Evolutionary conservation across 495 filamentous ascomycete species (phyloP).

Genomic region (Daldinia loculata): DNA sequence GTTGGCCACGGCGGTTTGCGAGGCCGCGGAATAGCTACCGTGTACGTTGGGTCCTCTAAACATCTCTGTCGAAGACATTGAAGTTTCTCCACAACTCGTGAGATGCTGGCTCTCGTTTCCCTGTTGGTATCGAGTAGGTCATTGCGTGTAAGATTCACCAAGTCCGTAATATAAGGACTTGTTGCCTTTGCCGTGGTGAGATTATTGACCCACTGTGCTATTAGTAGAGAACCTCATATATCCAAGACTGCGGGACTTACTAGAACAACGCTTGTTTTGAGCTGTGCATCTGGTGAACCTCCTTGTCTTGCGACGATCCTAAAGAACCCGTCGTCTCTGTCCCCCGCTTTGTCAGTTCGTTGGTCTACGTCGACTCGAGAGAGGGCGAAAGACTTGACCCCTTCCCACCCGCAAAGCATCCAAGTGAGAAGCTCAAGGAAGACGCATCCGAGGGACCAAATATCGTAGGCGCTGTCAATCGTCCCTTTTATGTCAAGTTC

Average conservation of each 20-base stretch:
- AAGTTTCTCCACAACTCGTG: conserved; percentile 21
- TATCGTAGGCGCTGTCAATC: conserved; percentile 32
- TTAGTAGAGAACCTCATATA: conserved; percentile 2
- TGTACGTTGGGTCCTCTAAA: conserved; percentile 19
- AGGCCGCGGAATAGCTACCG: conserved; percentile 15
- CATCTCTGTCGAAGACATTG: conserved; percentile 14
- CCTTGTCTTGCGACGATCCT: neutral
- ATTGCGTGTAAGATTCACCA: conserved; percentile 2
- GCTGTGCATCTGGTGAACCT: neutral
- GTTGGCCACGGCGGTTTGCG: conserved; percentile 26
- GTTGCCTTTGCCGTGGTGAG: neutral
- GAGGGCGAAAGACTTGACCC: conserved; percentile 19
- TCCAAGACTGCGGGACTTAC: neutral
- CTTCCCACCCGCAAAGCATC: conserved; percentile 38
- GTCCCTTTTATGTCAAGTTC: conserved; percentile 29
- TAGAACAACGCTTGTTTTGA: conserved; percentile 12
- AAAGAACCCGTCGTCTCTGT: conserved; percentile 14
- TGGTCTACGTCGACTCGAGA: conserved; percentile 13
- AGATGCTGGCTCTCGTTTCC: conserved; percentile 12
- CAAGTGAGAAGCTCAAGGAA: conserved; percentile 40
- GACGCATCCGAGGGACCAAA: conserved; percentile 47
- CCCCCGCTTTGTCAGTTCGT: neutral
- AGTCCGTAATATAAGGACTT: conserved; percentile 6
- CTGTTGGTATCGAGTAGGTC: conserved; percentile 19
- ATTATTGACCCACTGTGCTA: conserved; percentile 9